These are phyloP conservation scores for Colletotrichum godetiae DNA, from an alignment of 2,329 filamentous ascomycete genomes.

Conservation along the genomic window DNA sequence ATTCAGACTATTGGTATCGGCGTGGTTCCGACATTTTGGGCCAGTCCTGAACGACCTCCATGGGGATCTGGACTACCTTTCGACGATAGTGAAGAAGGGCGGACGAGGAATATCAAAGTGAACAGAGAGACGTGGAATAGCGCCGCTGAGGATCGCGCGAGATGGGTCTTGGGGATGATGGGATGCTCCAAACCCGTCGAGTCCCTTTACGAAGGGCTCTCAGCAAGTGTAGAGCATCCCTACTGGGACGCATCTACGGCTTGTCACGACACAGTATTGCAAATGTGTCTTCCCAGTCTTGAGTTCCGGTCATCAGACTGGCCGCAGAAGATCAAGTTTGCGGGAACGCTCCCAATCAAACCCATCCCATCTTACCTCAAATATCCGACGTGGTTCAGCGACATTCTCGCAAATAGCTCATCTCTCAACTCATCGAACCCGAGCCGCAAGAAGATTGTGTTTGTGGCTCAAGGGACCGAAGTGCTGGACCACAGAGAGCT, in stretches of 20 bases:
- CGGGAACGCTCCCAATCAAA: constrained; percentile 52
- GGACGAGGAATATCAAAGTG: not conserved
- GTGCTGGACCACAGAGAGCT: constrained; percentile 52
- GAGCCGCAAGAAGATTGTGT: constrained; percentile 51
- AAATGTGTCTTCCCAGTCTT: constrained; percentile 47
- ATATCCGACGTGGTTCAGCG: constrained; percentile 57
- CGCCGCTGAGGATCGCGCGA: constrained; percentile 2
- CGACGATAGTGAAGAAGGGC: not conserved
- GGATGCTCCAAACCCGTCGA: not conserved
- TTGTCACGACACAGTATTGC: constrained; percentile 47
- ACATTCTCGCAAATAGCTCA: constrained; percentile 45
- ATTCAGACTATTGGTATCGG: constrained; percentile 8
- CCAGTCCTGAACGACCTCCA: constrained; percentile 5
- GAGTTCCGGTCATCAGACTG: constrained; percentile 51
- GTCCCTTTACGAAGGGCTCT: not conserved
- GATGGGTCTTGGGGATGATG: constrained; percentile 13
- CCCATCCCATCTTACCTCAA: constrained; percentile 42
- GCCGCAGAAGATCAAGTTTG: constrained; percentile 53
- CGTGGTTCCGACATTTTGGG: constrained; percentile 20
- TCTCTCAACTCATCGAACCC: not conserved
- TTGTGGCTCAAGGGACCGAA: constrained; percentile 61
- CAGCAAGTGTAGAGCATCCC: not conserved
- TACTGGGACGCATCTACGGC: constrained; percentile 23
- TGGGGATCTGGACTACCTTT: constrained; percentile 17
- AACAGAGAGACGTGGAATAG: not conserved